Percentiles rank a stretch among this genome's conserved stretches.
Evolutionary conservation across 1,284 basidiomycete genomes (phyloP).

Genomic region (Coniophora puteana): DNA sequence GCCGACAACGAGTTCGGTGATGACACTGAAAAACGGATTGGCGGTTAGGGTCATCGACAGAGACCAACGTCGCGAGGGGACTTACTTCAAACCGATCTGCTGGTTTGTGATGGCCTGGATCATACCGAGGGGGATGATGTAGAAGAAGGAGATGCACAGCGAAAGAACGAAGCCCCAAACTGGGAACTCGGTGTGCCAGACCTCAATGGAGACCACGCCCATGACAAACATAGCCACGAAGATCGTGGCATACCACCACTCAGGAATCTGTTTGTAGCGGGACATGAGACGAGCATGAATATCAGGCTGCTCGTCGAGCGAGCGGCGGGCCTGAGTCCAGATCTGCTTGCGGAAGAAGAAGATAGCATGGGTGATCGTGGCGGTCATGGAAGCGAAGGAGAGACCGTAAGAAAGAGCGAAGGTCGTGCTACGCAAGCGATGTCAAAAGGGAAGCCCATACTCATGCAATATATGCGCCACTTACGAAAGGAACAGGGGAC

Average conservation of each 20-base stretch:
- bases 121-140: conserved; percentile 50
- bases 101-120: conserved; percentile 52
- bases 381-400: conserved; percentile 55
- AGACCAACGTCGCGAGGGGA: too few relatives aligned
- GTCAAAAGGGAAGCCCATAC: too few relatives aligned
- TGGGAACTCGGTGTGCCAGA: conserved; percentile 38
- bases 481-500: conserved; percentile 66
- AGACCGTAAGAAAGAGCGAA: conserved; percentile 45
- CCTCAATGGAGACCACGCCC: conserved; percentile 57
- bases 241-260: conserved; percentile 64
- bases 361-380: conserved; percentile 59
- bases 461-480: too few relatives aligned
- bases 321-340: conserved; percentile 52
- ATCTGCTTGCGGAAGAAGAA: conserved; percentile 80
- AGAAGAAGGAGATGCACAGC: conserved; percentile 27
- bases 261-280: conserved; percentile 73
- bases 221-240: conserved; percentile 66
- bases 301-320: conserved; percentile 71
- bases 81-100: conserved; percentile 45
- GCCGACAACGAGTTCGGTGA: conserved; percentile 41
- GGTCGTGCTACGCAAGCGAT: too few relatives aligned
- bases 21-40: too few relatives aligned
- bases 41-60: too few relatives aligned
- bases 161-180: conserved; percentile 54
- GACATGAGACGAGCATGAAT: conserved; percentile 83